Evolutionary conservation across 441 rosid species (phyloP).

Genomic region (Gossypium schwendimanii): DNA sequence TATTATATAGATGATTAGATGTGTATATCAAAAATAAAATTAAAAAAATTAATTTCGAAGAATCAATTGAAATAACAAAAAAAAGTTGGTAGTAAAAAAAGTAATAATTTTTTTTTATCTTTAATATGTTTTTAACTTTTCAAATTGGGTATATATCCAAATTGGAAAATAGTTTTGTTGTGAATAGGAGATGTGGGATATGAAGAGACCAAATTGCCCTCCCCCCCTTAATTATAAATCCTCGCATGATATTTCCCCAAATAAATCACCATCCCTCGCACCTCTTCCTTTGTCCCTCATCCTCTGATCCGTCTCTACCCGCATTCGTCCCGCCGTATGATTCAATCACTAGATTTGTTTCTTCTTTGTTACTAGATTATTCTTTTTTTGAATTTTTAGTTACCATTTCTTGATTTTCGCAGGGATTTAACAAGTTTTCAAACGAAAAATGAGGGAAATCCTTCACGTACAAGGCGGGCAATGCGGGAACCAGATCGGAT

Average conservation of each 20-base stretch:
- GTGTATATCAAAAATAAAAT: too few species aligned
- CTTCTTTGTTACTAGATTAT: background rate
- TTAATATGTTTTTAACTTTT: background rate
- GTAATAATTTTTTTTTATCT: too few species aligned
- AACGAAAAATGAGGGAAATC: constrained; percentile 26
- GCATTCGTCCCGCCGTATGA: background rate
- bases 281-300: background rate
- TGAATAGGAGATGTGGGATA: background rate
- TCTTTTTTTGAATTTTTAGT: background rate
- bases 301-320: background rate
- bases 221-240: background rate
- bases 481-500: constrained; percentile 32
- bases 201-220: background rate
- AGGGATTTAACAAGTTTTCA: background rate
- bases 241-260: background rate
- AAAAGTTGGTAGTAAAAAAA: too few species aligned
- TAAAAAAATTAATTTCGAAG: too few species aligned
- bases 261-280: background rate
- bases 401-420: background rate
- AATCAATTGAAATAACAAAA: too few species aligned
- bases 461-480: constrained; percentile 31
- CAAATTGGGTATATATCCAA: background rate
- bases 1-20: too few species aligned
- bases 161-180: too few species aligned
- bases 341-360: background rate